These are phyloP conservation scores for Linaria vulgaris DNA, from an alignment of 257 asterid species.

Conservation along the genomic window DNA sequence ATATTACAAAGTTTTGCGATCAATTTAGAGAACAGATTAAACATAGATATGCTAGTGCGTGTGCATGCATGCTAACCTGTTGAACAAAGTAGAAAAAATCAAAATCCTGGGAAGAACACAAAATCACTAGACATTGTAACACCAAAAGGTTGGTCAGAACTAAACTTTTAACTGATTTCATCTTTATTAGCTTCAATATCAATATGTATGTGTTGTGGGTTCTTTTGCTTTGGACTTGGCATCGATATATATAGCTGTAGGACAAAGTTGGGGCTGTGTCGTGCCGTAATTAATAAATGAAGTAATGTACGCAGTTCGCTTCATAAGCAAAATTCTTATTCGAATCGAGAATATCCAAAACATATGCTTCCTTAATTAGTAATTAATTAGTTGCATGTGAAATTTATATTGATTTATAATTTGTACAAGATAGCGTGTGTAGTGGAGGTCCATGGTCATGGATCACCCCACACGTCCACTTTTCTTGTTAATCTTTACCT, in stretches of 20 bases:
- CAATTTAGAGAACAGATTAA: too few species aligned
- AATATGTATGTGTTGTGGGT: too few species aligned
- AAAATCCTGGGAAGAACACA: constrained; percentile 47
- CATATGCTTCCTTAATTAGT: neutral
- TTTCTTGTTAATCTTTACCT: neutral
- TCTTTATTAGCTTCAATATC: neutral
- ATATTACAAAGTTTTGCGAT: too few species aligned
- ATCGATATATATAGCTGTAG: neutral
- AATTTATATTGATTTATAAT: neutral
- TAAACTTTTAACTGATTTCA: constrained; percentile 20
- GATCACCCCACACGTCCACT: too few species aligned
- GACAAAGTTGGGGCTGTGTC: neutral
- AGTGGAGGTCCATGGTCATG: neutral
- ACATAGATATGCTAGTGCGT: too few species aligned
- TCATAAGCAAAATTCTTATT: constrained; percentile 13
- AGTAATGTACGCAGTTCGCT: constrained; percentile 1
- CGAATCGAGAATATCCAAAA: neutral
- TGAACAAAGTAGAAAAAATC: constrained; percentile 80
- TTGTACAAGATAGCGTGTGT: neutral
- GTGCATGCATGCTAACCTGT: constrained; percentile 39
- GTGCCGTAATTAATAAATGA: neutral
- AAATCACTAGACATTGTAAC: constrained; percentile 28
- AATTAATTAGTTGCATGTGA: neutral
- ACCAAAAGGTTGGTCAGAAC: constrained; percentile 32
- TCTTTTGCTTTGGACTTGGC: neutral